phyloP scores from a whole-genome alignment of 495 filamentous ascomycete species.

The Parachaetomium inaequale region DNA sequence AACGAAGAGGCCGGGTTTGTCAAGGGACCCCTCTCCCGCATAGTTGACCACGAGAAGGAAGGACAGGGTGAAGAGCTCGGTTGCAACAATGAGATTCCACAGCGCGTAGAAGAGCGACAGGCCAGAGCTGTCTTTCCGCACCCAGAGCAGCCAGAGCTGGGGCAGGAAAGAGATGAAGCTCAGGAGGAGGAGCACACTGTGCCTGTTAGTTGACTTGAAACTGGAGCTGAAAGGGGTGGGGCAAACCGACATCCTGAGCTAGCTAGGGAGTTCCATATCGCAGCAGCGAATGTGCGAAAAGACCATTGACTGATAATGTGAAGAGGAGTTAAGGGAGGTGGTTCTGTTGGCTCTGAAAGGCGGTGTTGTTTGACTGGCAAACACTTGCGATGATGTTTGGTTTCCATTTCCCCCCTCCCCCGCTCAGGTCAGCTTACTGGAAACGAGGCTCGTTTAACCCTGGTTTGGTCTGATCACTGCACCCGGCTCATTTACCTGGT shows the following conservation, averaged over 20 bases:
- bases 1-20: background rate
- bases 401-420: too few relatives aligned
- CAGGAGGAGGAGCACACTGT: conserved; percentile 1
- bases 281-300: background rate
- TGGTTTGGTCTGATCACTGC: too few relatives aligned
- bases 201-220: background rate
- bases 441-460: too few relatives aligned
- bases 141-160: background rate
- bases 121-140: background rate
- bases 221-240: background rate
- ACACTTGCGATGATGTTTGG: too few relatives aligned
- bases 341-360: background rate
- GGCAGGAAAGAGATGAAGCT: background rate
- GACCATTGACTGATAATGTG: background rate
- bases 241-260: background rate
- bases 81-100: background rate
- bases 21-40: background rate
- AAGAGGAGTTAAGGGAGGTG: background rate
- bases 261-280: background rate
- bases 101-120: background rate
- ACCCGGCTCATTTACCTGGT: too few relatives aligned
- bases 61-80: background rate
- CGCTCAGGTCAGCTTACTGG: too few relatives aligned
- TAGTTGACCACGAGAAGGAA: conserved; percentile 1
- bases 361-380: too few relatives aligned